phyloP scores from a whole-genome alignment of 768 basidiomycete genomes.

The Crassisporium funariophilum region DNA sequence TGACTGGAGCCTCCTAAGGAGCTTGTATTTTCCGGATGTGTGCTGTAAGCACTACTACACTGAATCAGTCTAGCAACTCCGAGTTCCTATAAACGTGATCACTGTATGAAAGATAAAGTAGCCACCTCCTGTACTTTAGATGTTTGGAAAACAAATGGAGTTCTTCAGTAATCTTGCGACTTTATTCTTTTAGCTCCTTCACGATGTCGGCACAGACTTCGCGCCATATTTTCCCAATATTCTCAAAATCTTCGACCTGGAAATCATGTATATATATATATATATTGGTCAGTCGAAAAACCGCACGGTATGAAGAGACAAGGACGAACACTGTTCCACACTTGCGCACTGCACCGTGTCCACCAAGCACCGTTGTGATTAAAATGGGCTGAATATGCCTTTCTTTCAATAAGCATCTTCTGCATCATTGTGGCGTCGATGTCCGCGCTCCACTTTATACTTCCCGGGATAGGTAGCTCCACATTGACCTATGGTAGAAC shows the following conservation, averaged over 20 bases:
- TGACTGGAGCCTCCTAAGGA: too few relatives aligned
- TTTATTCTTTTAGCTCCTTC: slow-evolving; percentile 21
- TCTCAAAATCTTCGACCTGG: slow-evolving; percentile 46
- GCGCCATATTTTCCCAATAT: slow-evolving; percentile 38
- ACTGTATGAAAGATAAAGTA: too few relatives aligned
- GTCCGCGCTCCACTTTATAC: slow-evolving; percentile 15
- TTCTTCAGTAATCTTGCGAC: too few relatives aligned
- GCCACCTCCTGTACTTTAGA: too few relatives aligned
- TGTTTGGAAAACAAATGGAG: too few relatives aligned
- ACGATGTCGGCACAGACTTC: slow-evolving; percentile 36
- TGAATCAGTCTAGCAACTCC: too few relatives aligned
- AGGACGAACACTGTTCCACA: slow-evolving; percentile 39
- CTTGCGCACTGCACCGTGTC: slow-evolving; percentile 41
- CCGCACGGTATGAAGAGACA: too few relatives aligned
- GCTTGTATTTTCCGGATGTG: too few relatives aligned
- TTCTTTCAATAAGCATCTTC: slow-evolving; percentile 31
- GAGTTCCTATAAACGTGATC: too few relatives aligned
- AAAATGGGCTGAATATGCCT: slow-evolving; percentile 34
- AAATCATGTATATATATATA: too few relatives aligned
- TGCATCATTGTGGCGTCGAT: slow-evolving; percentile 26
- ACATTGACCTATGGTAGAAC: slow-evolving; percentile 24
- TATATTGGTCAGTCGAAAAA: too few relatives aligned
- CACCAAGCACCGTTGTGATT: slow-evolving; percentile 42
- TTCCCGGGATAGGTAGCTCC: slow-evolving; percentile 32
- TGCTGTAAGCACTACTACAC: too few relatives aligned